phyloP scores from a whole-genome alignment of 208 protist species.

The Leishmania tropica region DNA sequence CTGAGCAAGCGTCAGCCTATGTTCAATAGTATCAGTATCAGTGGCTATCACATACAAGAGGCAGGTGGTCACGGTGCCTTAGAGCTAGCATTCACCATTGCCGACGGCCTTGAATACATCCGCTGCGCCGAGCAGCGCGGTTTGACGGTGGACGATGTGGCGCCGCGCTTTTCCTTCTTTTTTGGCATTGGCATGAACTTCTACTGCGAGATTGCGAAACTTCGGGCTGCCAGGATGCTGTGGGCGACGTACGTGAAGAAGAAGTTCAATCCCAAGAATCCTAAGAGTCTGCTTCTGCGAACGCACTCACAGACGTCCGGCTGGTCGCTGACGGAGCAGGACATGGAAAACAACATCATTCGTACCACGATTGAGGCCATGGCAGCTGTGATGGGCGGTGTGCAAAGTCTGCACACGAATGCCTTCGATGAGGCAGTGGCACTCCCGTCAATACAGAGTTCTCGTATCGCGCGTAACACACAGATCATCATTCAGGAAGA shows the following conservation, averaged over 20 bases:
- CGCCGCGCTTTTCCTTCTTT: slow-evolving; percentile 96
- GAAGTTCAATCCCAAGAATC: slow-evolving; percentile 92
- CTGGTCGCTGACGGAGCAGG: slow-evolving; percentile 96
- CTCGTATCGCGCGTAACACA: slow-evolving; percentile 96
- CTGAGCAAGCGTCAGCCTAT: slow-evolving; percentile 93
- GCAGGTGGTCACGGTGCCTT: slow-evolving; percentile 90
- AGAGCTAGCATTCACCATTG: slow-evolving; percentile 96
- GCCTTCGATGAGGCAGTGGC: slow-evolving; percentile 95
- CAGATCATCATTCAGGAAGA: slow-evolving; percentile 96
- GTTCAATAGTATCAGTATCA: slow-evolving; percentile 96
- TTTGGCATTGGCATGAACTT: slow-evolving; percentile 98
- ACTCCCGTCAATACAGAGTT: slow-evolving; percentile 92
- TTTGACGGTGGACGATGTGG: slow-evolving; percentile 93
- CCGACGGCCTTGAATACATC: slow-evolving; percentile 96
- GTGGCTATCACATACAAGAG: slow-evolving; percentile 98
- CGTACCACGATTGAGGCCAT: slow-evolving; percentile 97
- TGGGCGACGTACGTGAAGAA: slow-evolving; percentile 95
- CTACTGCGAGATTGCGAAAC: slow-evolving; percentile 96
- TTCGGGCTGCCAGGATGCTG: slow-evolving; percentile 93
- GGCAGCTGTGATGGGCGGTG: slow-evolving; percentile 94
- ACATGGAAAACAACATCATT: slow-evolving; percentile 97
- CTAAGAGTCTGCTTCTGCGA: slow-evolving; percentile 88
- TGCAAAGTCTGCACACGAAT: slow-evolving; percentile 96
- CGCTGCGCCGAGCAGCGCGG: slow-evolving; percentile 62
- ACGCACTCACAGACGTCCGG: slow-evolving; percentile 97